Evolutionary conservation across 805 yeast genomes (phyloP).

Genomic region (Cyberlindnera euphorbiiphila): DNA sequence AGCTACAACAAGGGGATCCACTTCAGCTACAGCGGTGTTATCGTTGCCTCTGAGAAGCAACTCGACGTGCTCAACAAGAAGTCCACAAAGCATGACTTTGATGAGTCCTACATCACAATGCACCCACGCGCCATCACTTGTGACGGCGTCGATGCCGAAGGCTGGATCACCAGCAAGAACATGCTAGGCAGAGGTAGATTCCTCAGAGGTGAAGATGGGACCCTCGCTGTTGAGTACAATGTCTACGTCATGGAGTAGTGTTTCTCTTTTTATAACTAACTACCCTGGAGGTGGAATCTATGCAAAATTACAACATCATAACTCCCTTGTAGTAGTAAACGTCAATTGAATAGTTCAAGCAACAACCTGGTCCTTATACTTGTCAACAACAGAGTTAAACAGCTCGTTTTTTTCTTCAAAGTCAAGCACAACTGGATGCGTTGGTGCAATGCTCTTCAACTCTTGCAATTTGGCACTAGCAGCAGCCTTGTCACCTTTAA

Average conservation of each 20-base stretch:
- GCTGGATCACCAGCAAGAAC: constrained; percentile 49
- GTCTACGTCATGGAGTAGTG: constrained; percentile 30
- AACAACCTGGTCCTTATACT: constrained; percentile 38
- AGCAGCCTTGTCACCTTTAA: constrained; percentile 40
- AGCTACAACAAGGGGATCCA: constrained; percentile 39
- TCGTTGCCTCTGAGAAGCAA: constrained; percentile 35
- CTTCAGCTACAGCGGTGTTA: constrained; percentile 47
- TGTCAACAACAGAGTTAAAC: constrained; percentile 67
- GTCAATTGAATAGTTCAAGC: constrained; percentile 2
- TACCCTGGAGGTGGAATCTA: no score
- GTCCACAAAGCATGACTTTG: constrained; percentile 33
- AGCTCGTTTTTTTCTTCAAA: constrained; percentile 54
- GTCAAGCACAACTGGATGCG: constrained; percentile 57
- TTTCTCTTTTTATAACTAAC: background rate
- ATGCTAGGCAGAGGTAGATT: constrained; percentile 60
- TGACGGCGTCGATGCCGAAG: constrained; percentile 38
- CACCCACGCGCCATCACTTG: constrained; percentile 44
- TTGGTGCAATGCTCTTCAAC: constrained; percentile 44
- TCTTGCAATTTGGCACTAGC: constrained; percentile 41
- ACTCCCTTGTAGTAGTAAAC: background rate
- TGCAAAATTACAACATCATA: no score
- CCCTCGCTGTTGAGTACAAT: constrained; percentile 51
- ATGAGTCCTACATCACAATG: constrained; percentile 46
- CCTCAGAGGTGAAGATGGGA: constrained; percentile 42
- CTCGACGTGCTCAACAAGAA: constrained; percentile 35